phyloP scores from a whole-genome alignment of 129 eudicot species.

The Calendula officinalis region DNA sequence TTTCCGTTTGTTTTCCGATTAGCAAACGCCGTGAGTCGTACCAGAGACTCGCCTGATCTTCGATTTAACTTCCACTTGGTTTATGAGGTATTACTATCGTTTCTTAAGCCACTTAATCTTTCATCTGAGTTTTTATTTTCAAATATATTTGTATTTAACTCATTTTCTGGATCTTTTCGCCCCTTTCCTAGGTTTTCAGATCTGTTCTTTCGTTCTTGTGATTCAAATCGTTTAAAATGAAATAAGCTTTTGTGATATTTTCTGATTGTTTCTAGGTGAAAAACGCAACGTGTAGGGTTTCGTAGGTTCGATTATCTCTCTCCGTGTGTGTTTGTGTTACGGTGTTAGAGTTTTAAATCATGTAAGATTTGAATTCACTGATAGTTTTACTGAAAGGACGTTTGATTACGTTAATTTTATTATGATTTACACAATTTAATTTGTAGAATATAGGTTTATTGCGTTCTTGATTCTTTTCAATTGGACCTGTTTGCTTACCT shows the following conservation, averaged over 20 bases:
- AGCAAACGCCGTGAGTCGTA: constrained; percentile 38
- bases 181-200: constrained; percentile 32
- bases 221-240: not conserved
- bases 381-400: not conserved
- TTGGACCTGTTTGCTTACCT: not conserved
- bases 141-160: constrained; percentile 2
- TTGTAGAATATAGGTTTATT: not conserved
- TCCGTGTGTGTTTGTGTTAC: not conserved
- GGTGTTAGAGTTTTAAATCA: not conserved
- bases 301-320: constrained; percentile 4
- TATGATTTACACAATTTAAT: not conserved
- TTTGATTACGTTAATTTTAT: not conserved
- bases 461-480: not conserved
- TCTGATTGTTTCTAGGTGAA: constrained; percentile 2
- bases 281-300: constrained; percentile 18
- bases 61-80: constrained; percentile 56
- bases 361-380: not conserved
- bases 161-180: constrained; percentile 13
- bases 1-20: constrained; percentile 23
- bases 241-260: not conserved
- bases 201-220: constrained; percentile 22
- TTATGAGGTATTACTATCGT: constrained; percentile 49
- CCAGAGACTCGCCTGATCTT: constrained; percentile 34
- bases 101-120: not conserved
- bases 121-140: not conserved